These are phyloP conservation scores for Bombardia bombarda DNA, from an alignment of 495 filamentous ascomycete genomes.

Conservation along the genomic window DNA sequence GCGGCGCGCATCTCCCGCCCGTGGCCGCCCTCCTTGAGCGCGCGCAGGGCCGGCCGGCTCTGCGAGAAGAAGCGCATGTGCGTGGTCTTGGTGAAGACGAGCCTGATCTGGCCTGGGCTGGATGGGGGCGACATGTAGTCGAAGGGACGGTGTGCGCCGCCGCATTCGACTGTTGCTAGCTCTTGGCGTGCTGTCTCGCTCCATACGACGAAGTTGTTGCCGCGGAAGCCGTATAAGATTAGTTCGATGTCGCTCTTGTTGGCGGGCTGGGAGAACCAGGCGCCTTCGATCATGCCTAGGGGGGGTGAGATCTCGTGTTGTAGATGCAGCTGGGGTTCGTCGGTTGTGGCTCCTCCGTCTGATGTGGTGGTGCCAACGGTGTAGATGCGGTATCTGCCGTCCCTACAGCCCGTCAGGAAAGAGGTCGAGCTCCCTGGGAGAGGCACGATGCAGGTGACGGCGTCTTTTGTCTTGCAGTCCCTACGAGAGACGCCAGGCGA, in stretches of 20 bases:
- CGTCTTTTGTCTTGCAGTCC: slow-evolving; percentile 52
- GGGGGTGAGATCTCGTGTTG: slow-evolving; percentile 44
- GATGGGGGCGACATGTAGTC: slow-evolving; percentile 40
- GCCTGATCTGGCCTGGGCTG: slow-evolving; percentile 27
- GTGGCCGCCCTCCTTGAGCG: slow-evolving; percentile 64
- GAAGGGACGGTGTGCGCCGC: slow-evolving; percentile 73
- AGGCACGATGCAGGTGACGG: slow-evolving; percentile 57
- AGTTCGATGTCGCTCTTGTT: slow-evolving; percentile 37
- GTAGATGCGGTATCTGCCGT: slow-evolving; percentile 63
- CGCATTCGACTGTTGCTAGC: slow-evolving; percentile 64
- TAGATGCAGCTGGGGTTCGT: too few relatives aligned
- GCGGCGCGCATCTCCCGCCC: slow-evolving; percentile 81
- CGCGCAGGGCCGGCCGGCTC: slow-evolving; percentile 32
- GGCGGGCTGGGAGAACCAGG: slow-evolving; percentile 41
- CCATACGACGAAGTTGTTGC: slow-evolving; percentile 70
- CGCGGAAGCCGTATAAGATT: slow-evolving; percentile 71
- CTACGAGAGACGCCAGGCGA: slow-evolving; percentile 10
- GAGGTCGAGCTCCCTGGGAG: slow-evolving; percentile 24
- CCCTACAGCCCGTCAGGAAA: slow-evolving; percentile 63
- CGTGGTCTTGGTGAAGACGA: slow-evolving; percentile 49
- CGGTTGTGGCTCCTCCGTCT: background rate
- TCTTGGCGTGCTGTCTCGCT: slow-evolving; percentile 61
- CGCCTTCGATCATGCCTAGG: slow-evolving; percentile 61
- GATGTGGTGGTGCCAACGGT: slow-evolving; percentile 12
- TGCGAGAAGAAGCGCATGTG: slow-evolving; percentile 47